Evolutionary conservation across 75 land plant species (phyloP).

Genomic region (Pinus tabuliformis): DNA sequence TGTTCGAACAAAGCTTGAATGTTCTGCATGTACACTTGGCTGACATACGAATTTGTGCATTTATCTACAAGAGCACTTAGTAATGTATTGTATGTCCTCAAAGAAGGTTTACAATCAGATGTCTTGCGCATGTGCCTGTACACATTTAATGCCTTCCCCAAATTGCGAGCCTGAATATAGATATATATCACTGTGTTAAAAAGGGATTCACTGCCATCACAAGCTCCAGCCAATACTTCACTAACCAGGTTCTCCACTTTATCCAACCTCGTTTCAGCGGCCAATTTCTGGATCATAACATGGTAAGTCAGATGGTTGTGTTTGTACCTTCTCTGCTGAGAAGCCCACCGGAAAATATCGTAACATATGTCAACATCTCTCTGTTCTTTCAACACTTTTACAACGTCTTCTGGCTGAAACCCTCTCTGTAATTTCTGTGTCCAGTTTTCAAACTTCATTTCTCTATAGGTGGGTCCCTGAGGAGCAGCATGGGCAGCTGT

Average conservation of each 20-base stretch:
- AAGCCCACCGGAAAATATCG: slow-evolving; percentile 52
- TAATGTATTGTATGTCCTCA: slow-evolving; percentile 47
- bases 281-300: slow-evolving; percentile 39
- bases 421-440: slow-evolving; percentile 39
- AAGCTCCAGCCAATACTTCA: slow-evolving; percentile 32
- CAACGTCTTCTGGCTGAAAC: slow-evolving; percentile 38
- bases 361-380: slow-evolving; percentile 53
- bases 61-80: slow-evolving; percentile 41
- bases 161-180: slow-evolving; percentile 32
- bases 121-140: slow-evolving; percentile 50
- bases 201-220: slow-evolving; percentile 32
- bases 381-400: slow-evolving; percentile 24
- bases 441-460: slow-evolving; percentile 47
- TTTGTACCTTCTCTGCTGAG: slow-evolving; percentile 39
- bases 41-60: slow-evolving; percentile 36
- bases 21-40: slow-evolving; percentile 48
- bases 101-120: slow-evolving; percentile 31
- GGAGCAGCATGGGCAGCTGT: no score
- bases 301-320: slow-evolving; percentile 40
- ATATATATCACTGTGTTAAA: slow-evolving; percentile 46
- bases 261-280: slow-evolving; percentile 24
- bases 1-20: slow-evolving; percentile 51
- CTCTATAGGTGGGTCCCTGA: no score
- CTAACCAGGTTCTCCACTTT: slow-evolving; percentile 46
- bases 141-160: slow-evolving; percentile 37